Evolutionary conservation across 1,139 yeast genomes (phyloP), one percentile per base, ranked within the genome.

Genomic region (Pichia sp.): DNA sequence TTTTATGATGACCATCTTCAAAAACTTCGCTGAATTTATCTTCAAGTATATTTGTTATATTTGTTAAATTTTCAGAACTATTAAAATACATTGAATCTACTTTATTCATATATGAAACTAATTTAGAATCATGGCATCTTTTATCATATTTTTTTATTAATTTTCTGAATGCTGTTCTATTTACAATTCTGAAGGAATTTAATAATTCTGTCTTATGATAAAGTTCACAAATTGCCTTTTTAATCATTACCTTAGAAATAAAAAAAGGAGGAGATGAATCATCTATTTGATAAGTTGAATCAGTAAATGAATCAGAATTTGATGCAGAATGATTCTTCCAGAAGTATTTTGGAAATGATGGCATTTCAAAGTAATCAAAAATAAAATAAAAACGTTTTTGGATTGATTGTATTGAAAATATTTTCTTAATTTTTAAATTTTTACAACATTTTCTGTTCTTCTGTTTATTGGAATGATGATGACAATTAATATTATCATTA

Each of bases 91-190:
- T 63, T 2, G 64, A 55, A 40, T 71, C 69, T 11, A 86, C 74
- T 48, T 73, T 76, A 25, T 70, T 71, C 81, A 87, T 75, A 59
- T 82, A 89, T 2, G 60, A 56, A 1, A 69, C 64, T 30, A 81
- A 70, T 22, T 79, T 66, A 2, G 68, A 55, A 4, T 79, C 71
- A 22, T 68, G 62, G 24, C 83, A 73, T 4, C 81, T 70, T 57
- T 92, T 92, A 65, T 92, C 98, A 60, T 78, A 89, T 64, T 92
- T 92, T 59, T 92, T 92, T 45, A 89, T 72, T 58, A 92, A 82
- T 58, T 92, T 92, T 48, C 96, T 75, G 56, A 90, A 80, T 0
- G 95, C 98, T 0, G 96, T 89, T 34, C 87, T 73, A 63, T 92
- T 92, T 52, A 90, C 64, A 37, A 81, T 72, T 51, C 87, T 73